Percentiles rank a stretch among this genome's conserved stretches.
phyloP scores from a whole-genome alignment of 2,329 filamentous ascomycete species.

The Fusarium sp. region DNA sequence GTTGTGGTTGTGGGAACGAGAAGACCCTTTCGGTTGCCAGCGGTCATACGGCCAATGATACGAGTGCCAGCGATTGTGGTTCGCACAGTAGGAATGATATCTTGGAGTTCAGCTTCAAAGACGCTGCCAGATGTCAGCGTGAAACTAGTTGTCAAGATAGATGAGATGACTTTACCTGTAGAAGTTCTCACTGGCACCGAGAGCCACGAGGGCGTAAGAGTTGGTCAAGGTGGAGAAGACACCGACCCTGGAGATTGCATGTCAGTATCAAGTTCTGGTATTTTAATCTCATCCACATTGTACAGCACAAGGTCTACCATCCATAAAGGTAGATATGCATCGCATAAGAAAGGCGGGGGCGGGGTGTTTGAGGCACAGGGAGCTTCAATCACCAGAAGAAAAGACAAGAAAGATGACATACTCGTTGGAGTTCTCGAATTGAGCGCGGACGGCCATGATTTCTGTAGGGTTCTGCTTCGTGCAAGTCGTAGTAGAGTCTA shows the following conservation, averaged over 20 bases:
- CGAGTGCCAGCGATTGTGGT: slow-evolving; percentile 96
- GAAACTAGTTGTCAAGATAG: not conserved
- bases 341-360: slow-evolving; percentile 38
- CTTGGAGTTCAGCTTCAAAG: slow-evolving; percentile 97
- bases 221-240: slow-evolving; percentile 98
- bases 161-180: slow-evolving; percentile 70
- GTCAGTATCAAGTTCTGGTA: slow-evolving; percentile 11
- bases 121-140: slow-evolving; percentile 63
- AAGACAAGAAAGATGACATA: slow-evolving; percentile 55
- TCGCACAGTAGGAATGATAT: slow-evolving; percentile 96
- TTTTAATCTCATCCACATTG: not conserved
- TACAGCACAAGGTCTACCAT: not conserved
- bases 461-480: slow-evolving; percentile 28
- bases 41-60: slow-evolving; percentile 94
- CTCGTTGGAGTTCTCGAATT: slow-evolving; percentile 94
- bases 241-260: slow-evolving; percentile 73
- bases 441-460: slow-evolving; percentile 73
- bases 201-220: slow-evolving; percentile 92
- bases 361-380: slow-evolving; percentile 29
- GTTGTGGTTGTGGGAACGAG: slow-evolving; percentile 95
- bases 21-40: slow-evolving; percentile 95
- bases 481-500: slow-evolving; percentile 23
- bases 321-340: not conserved
- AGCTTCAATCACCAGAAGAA: slow-evolving; percentile 9
- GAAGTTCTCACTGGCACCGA: slow-evolving; percentile 98